These are phyloP conservation scores for Coriaria nepalensis DNA, from an alignment of 306 rosid species.

Conservation along the genomic window DNA sequence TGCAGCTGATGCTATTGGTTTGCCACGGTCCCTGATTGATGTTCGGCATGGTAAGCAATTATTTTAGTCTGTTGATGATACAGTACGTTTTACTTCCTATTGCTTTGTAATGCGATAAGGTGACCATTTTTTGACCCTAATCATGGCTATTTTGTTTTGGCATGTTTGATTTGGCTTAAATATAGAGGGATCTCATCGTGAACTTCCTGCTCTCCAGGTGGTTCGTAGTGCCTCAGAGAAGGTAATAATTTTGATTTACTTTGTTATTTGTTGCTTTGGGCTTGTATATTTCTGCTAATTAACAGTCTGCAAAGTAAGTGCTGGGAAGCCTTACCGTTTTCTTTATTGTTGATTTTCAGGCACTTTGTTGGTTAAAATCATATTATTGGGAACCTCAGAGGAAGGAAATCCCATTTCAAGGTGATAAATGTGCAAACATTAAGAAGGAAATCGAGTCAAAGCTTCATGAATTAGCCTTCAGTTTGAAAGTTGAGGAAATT, in stretches of 20 bases:
- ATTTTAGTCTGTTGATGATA: not conserved
- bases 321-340: constrained; percentile 1
- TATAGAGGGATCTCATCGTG: constrained; percentile 94
- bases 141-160: constrained; percentile 6
- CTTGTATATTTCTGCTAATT: too few relatives aligned
- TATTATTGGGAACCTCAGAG: constrained; percentile 95
- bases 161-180: not conserved
- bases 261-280: constrained; percentile 2
- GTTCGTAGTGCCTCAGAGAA: constrained; percentile 53
- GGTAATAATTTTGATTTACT: constrained; percentile 24
- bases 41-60: constrained; percentile 66
- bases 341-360: constrained; percentile 35
- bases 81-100: not conserved
- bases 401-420: constrained; percentile 69
- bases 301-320: too few relatives aligned
- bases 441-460: constrained; percentile 49
- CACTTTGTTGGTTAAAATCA: constrained; percentile 82
- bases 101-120: not conserved
- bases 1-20: constrained; percentile 65
- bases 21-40: constrained; percentile 80
- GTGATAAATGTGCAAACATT: constrained; percentile 30
- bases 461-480: constrained; percentile 43
- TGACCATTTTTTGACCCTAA: constrained; percentile 3
- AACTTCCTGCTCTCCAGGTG: constrained; percentile 71
- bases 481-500: constrained; percentile 35